Conservation (phyloP, 257 asterid genomes). For the Scutellaria minor region DNA sequence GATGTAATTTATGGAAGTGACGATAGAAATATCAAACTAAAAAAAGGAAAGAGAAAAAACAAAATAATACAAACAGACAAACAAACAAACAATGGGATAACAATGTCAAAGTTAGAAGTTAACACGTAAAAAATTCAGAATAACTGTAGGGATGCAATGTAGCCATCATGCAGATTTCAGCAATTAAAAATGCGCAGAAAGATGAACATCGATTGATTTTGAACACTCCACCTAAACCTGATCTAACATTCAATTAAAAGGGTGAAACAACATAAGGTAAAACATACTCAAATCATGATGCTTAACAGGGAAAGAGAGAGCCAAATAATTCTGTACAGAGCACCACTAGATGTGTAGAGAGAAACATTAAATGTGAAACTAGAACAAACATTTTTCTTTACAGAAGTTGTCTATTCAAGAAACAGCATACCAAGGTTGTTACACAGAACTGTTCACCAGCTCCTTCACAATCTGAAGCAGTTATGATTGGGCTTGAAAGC, state of each 20-base stretch:
- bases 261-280: constrained; percentile 20
- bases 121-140: background rate
- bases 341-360: constrained; percentile 28
- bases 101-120: background rate
- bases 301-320: constrained; percentile 10
- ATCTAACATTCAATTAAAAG: constrained; percentile 25
- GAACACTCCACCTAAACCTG: constrained; percentile 7
- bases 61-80: no score
- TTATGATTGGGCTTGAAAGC: constrained; percentile 96
- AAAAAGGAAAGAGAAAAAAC: no score
- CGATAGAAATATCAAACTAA: no score
- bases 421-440: constrained; percentile 87
- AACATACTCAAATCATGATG: background rate
- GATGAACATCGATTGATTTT: background rate
- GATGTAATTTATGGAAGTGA: no score
- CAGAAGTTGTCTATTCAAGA: constrained; percentile 13
- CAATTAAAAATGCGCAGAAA: constrained; percentile 5
- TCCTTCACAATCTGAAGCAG: constrained; percentile 99
- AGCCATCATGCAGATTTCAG: constrained; percentile 15
- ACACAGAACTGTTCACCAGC: constrained; percentile 99
- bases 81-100: background rate
- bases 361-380: constrained; percentile 31
- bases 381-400: constrained; percentile 19
- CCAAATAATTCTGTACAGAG: constrained; percentile 13
- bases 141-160: constrained; percentile 1